These are phyloP conservation scores for Coprinopsis cinerea DNA, from an alignment of 768 basidiomycete species.

Conservation along the genomic window DNA sequence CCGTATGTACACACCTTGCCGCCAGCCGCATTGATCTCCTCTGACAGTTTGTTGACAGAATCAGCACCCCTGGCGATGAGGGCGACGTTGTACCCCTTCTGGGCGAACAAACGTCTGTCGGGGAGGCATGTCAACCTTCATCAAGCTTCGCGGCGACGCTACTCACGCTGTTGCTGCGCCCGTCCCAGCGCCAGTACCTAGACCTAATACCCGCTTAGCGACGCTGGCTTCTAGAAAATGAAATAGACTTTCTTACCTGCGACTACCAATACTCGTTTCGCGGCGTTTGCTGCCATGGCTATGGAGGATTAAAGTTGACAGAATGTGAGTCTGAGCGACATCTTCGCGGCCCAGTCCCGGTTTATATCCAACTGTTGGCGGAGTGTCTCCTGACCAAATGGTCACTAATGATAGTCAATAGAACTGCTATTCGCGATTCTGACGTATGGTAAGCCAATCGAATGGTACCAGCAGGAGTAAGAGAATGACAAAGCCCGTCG, in stretches of 20 bases:
- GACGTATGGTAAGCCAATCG: neutral
- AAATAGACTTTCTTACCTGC: constrained; percentile 36
- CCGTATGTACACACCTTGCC: constrained; percentile 40
- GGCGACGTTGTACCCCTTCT: constrained; percentile 61
- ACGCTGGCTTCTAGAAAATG: neutral
- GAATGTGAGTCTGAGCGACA: too few relatives aligned
- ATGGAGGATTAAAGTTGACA: too few relatives aligned
- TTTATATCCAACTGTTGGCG: too few relatives aligned
- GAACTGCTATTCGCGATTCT: neutral
- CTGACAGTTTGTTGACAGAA: constrained; percentile 44
- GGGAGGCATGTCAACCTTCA: neutral
- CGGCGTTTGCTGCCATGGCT: constrained; percentile 24
- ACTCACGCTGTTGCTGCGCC: constrained; percentile 55
- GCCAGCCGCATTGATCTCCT: constrained; percentile 50
- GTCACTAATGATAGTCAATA: neutral
- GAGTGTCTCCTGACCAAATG: too few relatives aligned
- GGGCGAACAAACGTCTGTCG: constrained; percentile 51
- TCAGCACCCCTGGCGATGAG: constrained; percentile 55
- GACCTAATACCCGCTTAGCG: constrained; percentile 21
- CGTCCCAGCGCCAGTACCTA: constrained; percentile 45
- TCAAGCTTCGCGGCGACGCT: constrained; percentile 3
- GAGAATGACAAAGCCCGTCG: too few relatives aligned
- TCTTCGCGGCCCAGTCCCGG: too few relatives aligned
- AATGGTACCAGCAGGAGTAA: neutral
- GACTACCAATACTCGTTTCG: constrained; percentile 51